phyloP scores from a whole-genome alignment of 2,329 filamentous ascomycete genomes.

The Fusarium nygamai region DNA sequence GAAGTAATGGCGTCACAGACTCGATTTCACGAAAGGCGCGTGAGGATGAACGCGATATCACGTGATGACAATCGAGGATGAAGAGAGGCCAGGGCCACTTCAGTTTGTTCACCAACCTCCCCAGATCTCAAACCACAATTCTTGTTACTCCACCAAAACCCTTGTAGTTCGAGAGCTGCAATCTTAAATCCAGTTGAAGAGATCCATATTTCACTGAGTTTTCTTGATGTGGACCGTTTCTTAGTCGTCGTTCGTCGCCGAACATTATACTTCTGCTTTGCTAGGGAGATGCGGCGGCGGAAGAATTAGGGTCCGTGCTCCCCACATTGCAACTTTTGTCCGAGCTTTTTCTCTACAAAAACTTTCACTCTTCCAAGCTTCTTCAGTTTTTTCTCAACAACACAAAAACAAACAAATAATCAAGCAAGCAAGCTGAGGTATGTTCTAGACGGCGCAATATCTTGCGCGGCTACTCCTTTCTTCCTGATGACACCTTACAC shows the following conservation, averaged over 20 bases:
- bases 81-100: not conserved
- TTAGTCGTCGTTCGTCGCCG: conserved; percentile 11
- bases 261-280: conserved; percentile 15
- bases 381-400: conserved; percentile 36
- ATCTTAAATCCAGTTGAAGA: not conserved
- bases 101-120: not conserved
- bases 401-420: conserved; percentile 28
- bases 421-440: conserved; percentile 45
- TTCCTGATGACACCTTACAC: conserved; percentile 85
- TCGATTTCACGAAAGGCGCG: conserved; percentile 17
- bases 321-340: conserved; percentile 40
- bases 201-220: conserved; percentile 26
- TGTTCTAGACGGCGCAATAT: conserved; percentile 20
- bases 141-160: not conserved
- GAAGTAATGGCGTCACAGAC: conserved; percentile 22
- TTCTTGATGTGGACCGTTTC: conserved; percentile 20
- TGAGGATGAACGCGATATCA: conserved; percentile 34
- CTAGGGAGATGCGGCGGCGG: conserved; percentile 9
- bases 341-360: conserved; percentile 43
- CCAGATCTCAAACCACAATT: not conserved
- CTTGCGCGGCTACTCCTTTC: conserved; percentile 22
- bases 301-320: conserved; percentile 25
- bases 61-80: conserved; percentile 17
- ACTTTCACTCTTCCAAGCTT: conserved; percentile 29
- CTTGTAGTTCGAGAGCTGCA: not conserved